These are phyloP conservation scores for Schizonepeta tenuifolia DNA, from an alignment of 257 asterid species.

Conservation along the genomic window DNA sequence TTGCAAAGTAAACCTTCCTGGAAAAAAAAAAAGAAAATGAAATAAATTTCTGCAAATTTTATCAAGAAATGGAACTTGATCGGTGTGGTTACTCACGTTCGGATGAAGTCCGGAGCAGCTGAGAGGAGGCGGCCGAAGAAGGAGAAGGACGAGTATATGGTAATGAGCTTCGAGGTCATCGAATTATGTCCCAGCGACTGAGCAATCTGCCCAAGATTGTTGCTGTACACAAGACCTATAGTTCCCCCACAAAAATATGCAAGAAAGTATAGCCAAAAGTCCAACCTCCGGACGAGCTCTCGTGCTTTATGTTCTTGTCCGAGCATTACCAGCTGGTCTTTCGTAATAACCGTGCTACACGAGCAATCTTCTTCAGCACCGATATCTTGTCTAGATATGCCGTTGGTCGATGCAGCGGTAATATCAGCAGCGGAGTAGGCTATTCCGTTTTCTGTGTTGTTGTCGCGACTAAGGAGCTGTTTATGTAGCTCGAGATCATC, in stretches of 20 bases:
- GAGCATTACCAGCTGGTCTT: constrained; percentile 61
- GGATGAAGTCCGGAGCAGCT: constrained; percentile 76
- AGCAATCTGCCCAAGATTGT: constrained; percentile 89
- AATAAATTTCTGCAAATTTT: neutral
- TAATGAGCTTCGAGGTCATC: constrained; percentile 61
- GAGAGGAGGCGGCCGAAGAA: constrained; percentile 96
- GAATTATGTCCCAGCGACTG: constrained; percentile 75
- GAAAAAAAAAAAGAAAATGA: neutral
- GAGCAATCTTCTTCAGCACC: constrained; percentile 40
- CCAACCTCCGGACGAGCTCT: constrained; percentile 61
- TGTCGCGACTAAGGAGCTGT: constrained; percentile 52
- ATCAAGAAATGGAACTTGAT: neutral
- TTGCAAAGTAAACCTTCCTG: constrained; percentile 76
- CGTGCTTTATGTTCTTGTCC: constrained; percentile 75
- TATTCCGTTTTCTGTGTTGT: constrained; percentile 38
- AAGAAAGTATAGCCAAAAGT: constrained; percentile 78
- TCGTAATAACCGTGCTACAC: constrained; percentile 47
- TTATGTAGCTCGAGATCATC: constrained; percentile 70
- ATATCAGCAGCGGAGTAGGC: constrained; percentile 1
- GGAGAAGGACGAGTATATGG: constrained; percentile 79
- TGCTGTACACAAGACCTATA: constrained; percentile 85
- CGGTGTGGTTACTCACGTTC: constrained; percentile 53
- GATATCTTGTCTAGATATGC: constrained; percentile 25
- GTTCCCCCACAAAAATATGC: constrained; percentile 92
- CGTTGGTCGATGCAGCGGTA: constrained; percentile 9